Evolutionary conservation across 345 rosid genomes (phyloP), one percentile per base, ranked within the genome.

Genomic region (Cardamine resedifolia): DNA sequence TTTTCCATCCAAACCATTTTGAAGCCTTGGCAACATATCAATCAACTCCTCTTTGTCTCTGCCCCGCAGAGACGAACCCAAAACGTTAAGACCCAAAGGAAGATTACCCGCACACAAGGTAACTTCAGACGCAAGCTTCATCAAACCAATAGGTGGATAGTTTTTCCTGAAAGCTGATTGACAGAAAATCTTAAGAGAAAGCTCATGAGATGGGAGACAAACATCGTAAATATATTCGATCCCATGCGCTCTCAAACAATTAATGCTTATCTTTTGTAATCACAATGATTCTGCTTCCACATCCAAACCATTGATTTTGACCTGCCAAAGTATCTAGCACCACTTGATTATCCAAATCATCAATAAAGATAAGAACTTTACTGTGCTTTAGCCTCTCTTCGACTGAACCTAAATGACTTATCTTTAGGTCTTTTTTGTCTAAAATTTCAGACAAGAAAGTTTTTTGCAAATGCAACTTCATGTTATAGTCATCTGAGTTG

Each of bases 51-150:
- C 3, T 6, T 27, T 26, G 11, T 53, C 6, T 3, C 34, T 53
- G 0, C 58, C 34, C 34, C 36, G 2, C 7, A 53, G 2, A 27
- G 1, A 15, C 0, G 58, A 27, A 4, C 58, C 58, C 11, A 57
- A 57, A 9, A 59, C 70, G 11, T 36, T 70, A 11, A 83, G 77
- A 19, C 81, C 81, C 16, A 83, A 30, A 11, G 81, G 82, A 34
- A 75, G 21, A 0, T 75, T 77, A 5, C 60, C 12, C 1, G 64
- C 79, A 53, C 10, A 33, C 16, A 4, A 2, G 5, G 48, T 44
- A 8, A 75, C 58, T 3, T 15, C 41, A 1, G 18, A 24, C 0
- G 69, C 36, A 2, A 75, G 20, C 8, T 64, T 31, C 19, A 0
- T 3, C 10, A 16, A 64, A 16, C 39, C 44, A 3, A 6, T 6